A percentile compares a stretch with the other conserved stretches of the same genome.
Evolutionary conservation across 2,329 filamentous ascomycete genomes (phyloP).

Genomic region (Westerdykella sp.): DNA sequence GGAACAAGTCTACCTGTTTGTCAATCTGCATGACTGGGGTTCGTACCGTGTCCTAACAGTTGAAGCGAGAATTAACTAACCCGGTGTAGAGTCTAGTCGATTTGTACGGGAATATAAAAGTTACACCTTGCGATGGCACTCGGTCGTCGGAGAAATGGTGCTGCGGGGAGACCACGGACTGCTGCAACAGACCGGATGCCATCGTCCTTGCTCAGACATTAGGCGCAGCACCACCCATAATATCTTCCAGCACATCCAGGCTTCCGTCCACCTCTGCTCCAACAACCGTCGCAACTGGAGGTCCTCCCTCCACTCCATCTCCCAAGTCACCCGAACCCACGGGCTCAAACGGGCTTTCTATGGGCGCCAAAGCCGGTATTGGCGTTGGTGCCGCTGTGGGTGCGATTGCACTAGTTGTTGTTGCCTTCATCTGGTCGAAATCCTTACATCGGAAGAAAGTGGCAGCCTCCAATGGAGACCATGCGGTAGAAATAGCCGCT

Average conservation of each 20-base stretch:
- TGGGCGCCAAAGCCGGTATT: constrained; percentile 1
- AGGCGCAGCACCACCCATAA: neutral
- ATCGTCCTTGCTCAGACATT: neutral
- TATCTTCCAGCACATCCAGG: neutral
- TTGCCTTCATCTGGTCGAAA: neutral
- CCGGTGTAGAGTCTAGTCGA: too few species aligned
- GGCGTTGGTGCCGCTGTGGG: neutral
- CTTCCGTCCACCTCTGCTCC: neutral
- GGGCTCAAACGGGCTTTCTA: neutral
- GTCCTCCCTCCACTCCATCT: neutral
- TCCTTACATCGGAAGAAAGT: too few species aligned
- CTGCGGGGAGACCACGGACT: constrained; percentile 4
- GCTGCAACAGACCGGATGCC: constrained; percentile 2
- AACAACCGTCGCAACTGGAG: neutral
- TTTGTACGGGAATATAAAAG: neutral
- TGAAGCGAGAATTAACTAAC: too few species aligned
- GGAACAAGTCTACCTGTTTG: constrained; percentile 1
- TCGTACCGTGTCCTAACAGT: too few species aligned
- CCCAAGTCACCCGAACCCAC: neutral
- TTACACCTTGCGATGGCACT: constrained; percentile 8
- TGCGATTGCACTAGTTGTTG: neutral
- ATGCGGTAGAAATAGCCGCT: too few species aligned
- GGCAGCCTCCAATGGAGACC: too few species aligned
- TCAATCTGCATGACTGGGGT: constrained; percentile 2
- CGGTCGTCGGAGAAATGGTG: constrained; percentile 5